Percentiles rank a stretch among this genome's conserved stretches.
These are phyloP conservation scores for Fagus crenata DNA, from an alignment of 306 rosid species.

Conservation along the genomic window DNA sequence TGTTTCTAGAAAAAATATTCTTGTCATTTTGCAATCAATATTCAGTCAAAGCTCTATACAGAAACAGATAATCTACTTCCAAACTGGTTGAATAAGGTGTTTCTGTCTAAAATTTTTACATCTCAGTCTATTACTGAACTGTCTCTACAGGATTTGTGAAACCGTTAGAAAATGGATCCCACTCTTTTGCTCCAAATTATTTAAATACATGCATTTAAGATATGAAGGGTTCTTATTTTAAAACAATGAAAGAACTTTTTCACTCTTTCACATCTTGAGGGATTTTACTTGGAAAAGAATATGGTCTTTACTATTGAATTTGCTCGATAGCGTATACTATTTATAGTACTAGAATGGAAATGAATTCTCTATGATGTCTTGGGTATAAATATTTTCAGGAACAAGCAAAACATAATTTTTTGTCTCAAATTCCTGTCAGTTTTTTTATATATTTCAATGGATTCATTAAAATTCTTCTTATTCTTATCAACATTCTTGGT, in stretches of 20 bases:
- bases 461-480: background rate
- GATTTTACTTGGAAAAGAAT: background rate
- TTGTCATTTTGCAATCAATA: background rate
- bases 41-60: background rate
- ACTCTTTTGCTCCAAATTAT: background rate
- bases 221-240: background rate
- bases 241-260: background rate
- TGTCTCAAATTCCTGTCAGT: background rate
- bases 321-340: background rate
- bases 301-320: background rate
- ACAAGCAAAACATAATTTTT: background rate
- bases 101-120: background rate
- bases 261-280: slow-evolving; percentile 3
- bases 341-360: background rate
- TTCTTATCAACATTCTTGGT: slow-evolving; percentile 3
- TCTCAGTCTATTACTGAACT: background rate
- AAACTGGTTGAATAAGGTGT: background rate
- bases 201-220: background rate
- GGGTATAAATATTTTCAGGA: background rate
- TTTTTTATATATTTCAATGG: slow-evolving; percentile 7
- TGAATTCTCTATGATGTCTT: background rate
- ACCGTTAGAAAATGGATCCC: background rate
- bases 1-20: background rate
- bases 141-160: background rate
- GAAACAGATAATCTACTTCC: background rate